Evolutionary conservation across 2,329 filamentous ascomycete genomes (phyloP).

Genomic region (Aspergillus viridinutans): DNA sequence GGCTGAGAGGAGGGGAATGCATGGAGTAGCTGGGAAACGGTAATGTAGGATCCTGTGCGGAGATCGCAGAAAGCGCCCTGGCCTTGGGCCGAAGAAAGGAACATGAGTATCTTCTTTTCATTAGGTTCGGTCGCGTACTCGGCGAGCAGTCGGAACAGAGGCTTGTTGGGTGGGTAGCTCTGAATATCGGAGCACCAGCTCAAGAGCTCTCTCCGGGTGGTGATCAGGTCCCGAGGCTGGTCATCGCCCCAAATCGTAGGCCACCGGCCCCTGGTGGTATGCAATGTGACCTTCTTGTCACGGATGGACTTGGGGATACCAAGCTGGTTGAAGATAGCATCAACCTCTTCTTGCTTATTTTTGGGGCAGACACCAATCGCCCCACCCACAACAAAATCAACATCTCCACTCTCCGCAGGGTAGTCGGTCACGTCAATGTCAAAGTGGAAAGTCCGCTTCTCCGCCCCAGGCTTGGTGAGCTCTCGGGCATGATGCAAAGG

Average conservation of each 20-base stretch:
- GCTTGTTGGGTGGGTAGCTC: slow-evolving; percentile 86
- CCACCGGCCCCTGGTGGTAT: slow-evolving; percentile 80
- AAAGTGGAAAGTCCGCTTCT: slow-evolving; percentile 97
- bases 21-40: slow-evolving; percentile 76
- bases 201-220: slow-evolving; percentile 84
- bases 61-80: slow-evolving; percentile 93
- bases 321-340: slow-evolving; percentile 78
- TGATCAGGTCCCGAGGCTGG: slow-evolving; percentile 75
- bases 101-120: slow-evolving; percentile 85
- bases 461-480: slow-evolving; percentile 79
- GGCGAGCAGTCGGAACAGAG: slow-evolving; percentile 75
- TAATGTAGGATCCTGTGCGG: slow-evolving; percentile 81
- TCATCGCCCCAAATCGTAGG: slow-evolving; percentile 98
- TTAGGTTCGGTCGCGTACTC: slow-evolving; percentile 75
- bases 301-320: slow-evolving; percentile 76
- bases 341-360: slow-evolving; percentile 71
- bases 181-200: slow-evolving; percentile 96
- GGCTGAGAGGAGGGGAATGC: slow-evolving; percentile 92
- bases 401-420: slow-evolving; percentile 69
- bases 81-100: slow-evolving; percentile 82
- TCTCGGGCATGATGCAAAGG: slow-evolving; percentile 79
- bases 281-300: slow-evolving; percentile 75
- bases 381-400: slow-evolving; percentile 94
- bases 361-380: slow-evolving; percentile 91
- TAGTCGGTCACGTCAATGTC: slow-evolving; percentile 96